These are phyloP conservation scores for Trypanosoma brucei DNA, from an alignment of 208 protist genomes.

Conservation along the genomic window DNA sequence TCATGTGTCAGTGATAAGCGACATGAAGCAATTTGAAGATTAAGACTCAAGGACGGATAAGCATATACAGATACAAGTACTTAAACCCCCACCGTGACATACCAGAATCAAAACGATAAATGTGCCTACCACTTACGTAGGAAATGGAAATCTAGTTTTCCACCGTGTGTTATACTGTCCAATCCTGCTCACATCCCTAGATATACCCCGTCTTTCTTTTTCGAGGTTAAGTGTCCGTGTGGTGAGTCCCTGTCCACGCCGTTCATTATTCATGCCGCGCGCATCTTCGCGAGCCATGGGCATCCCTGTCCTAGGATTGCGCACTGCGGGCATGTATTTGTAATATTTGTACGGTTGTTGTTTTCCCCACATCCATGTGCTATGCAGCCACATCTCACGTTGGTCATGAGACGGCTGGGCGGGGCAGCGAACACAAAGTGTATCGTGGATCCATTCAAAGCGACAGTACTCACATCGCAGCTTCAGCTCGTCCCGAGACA, in stretches of 20 bases:
- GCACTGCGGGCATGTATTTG: slow-evolving; percentile 73
- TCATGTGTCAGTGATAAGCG: too few species aligned
- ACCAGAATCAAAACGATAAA: too few species aligned
- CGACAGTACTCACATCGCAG: slow-evolving; percentile 72
- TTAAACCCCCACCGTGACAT: too few species aligned
- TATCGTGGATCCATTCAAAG: slow-evolving; percentile 79
- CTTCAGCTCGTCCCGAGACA: slow-evolving; percentile 56
- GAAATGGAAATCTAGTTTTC: slow-evolving; percentile 80
- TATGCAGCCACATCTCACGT: slow-evolving; percentile 80
- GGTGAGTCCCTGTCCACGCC: slow-evolving; percentile 61
- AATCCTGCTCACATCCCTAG: slow-evolving; percentile 59
- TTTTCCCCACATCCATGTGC: slow-evolving; percentile 84
- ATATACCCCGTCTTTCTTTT: slow-evolving; percentile 64
- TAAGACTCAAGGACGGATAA: too few species aligned
- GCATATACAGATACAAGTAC: too few species aligned
- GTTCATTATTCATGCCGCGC: slow-evolving; percentile 85
- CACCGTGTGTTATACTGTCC: slow-evolving; percentile 71
- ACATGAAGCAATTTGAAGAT: too few species aligned
- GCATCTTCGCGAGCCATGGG: slow-evolving; percentile 70
- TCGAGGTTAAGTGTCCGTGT: slow-evolving; percentile 62
- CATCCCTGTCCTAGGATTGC: slow-evolving; percentile 74
- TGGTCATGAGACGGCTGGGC: slow-evolving; percentile 71
- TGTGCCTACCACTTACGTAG: slow-evolving; percentile 25
- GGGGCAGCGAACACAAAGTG: slow-evolving; percentile 70
- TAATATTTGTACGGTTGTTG: slow-evolving; percentile 84